Conservation (phyloP, 345 rosid species). For the Eucalyptus coolabah region DNA sequence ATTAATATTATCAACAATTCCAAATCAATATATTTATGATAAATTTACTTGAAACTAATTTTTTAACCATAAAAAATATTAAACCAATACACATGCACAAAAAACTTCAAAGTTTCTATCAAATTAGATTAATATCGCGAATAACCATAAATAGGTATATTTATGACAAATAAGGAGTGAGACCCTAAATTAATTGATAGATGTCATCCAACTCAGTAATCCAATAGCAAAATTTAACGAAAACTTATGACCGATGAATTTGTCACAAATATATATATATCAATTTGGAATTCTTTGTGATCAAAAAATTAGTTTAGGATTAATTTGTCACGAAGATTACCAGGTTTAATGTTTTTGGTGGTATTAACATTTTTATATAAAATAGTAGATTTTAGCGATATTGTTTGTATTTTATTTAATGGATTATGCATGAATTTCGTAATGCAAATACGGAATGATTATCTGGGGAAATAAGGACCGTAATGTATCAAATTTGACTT, state of each 20-base stretch:
- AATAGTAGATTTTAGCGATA: neutral
- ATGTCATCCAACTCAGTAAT: accelerated
- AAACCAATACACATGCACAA: no score
- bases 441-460: neutral
- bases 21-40: no score
- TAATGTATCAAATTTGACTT: neutral
- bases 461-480: neutral
- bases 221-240: no score
- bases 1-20: no score
- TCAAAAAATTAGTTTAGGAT: no score
- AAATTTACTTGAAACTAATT: accelerated
- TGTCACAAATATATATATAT: no score
- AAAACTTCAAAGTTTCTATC: no score
- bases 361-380: no score
- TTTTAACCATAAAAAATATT: no score
- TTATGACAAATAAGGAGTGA: no score
- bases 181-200: neutral
- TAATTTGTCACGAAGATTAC: accelerated
- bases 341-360: accelerated
- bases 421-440: neutral
- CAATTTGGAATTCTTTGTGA: no score
- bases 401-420: neutral
- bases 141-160: accelerated
- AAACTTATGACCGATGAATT: accelerated
- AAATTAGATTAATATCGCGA: no score